Evolutionary conservation across 2,329 filamentous ascomycete genomes (phyloP).

Genomic region (Metarhizium brunneum): DNA sequence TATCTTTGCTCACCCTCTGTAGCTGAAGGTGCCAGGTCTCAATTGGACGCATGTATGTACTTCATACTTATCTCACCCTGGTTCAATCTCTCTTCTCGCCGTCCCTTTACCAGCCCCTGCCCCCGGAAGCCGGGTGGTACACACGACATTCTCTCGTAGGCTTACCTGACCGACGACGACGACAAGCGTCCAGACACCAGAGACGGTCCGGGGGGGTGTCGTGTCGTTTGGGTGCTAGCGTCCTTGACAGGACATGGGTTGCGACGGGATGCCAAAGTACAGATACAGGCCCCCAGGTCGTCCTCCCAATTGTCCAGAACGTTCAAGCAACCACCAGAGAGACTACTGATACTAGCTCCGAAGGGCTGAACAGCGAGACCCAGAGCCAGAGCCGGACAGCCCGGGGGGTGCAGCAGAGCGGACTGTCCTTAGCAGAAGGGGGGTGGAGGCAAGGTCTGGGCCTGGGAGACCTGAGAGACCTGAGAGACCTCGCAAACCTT

Average conservation of each 20-base stretch:
- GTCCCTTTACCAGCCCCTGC: neutral
- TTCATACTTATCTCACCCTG: constrained; percentile 2
- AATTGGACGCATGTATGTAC: constrained; percentile 1
- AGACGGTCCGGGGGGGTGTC: neutral
- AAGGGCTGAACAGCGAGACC: constrained; percentile 26
- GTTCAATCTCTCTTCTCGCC: constrained; percentile 1
- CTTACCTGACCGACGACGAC: neutral
- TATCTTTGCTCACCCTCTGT: constrained; percentile 7
- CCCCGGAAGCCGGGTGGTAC: constrained; percentile 1
- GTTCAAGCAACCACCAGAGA: constrained; percentile 6
- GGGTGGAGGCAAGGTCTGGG: constrained; percentile 1
- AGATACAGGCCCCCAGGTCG: neutral
- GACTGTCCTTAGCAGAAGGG: neutral
- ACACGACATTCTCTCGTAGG: constrained; percentile 2
- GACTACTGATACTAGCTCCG: constrained; percentile 22
- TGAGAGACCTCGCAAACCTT: neutral
- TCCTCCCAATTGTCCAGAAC: constrained; percentile 2
- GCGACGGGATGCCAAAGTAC: constrained; percentile 20
- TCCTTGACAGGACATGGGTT: constrained; percentile 2
- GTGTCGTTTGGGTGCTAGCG: constrained; percentile 2
- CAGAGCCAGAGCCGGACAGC: constrained; percentile 9
- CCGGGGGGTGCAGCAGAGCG: constrained; percentile 4
- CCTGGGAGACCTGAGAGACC: neutral
- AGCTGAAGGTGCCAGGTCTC: constrained; percentile 6
- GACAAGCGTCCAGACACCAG: neutral